Evolutionary conservation across 2,329 filamentous ascomycete species (phyloP), one percentile per base, ranked within the genome.

Genomic region (Xylariaceae sp.): DNA sequence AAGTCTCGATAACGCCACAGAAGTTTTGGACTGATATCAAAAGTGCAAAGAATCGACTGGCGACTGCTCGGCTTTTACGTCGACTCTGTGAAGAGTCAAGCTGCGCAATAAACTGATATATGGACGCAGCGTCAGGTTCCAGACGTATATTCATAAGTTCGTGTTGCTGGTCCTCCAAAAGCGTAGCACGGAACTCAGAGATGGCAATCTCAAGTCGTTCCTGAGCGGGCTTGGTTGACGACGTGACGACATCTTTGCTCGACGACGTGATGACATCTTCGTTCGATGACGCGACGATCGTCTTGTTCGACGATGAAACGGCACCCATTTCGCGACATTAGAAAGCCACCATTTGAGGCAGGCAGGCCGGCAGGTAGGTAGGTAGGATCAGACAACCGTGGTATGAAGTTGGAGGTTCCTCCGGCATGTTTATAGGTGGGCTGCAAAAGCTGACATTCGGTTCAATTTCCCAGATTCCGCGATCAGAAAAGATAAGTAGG

Each of bases 1-100:
- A 73, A 1, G 72, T 75, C 30, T 74, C 71, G 1, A 76, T 57
- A n/a, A 77, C 57, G 17, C 66, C 54, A 4, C 72, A 73, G 56
- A 77, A 78, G 1, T 70, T 66, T 23, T 73, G 72, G 4, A 77
- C 67, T 6, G 51, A 53, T 11, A 8, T 8, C 5, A 44, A 42
- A 35, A 53, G 7, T 2, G 51, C 17, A 53, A 15, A 39, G 37
- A 39, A 6, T 8, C 51, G 30, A 37, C 51, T 53, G 15, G 51
- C 34, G 6, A 51, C 23, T 15, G 42, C 11, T 3, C 13, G 13
- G 10, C 13, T 45, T 45, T n/a, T 45, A 45, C 42, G 5, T 15
- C 10, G 2, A 45, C 23, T 30, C 23, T 45, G 1, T 13, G 10
- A 13, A 6, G 11, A 15, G 42, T 45, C 42, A n/a, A 45, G 42